Evolutionary conservation across 208 protist species (phyloP).

Genomic region (Porcisia deanei): DNA sequence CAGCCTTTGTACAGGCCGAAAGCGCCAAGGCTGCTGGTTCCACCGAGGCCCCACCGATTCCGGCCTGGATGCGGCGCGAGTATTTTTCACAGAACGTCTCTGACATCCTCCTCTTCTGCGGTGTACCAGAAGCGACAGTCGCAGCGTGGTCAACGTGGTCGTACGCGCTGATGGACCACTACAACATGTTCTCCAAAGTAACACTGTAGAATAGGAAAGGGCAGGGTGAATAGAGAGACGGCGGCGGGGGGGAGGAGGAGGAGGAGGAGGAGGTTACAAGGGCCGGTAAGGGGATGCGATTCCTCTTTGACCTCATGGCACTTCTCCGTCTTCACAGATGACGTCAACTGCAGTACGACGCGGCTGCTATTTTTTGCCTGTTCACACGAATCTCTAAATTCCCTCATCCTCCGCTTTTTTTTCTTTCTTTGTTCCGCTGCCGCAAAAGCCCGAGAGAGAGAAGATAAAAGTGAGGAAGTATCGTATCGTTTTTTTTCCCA

Average conservation of each 20-base stretch:
- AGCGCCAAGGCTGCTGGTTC: slow-evolving; percentile 34
- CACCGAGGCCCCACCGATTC: slow-evolving; percentile 53
- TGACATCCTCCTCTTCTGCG: slow-evolving; percentile 47
- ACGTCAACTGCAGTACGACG: too few species aligned
- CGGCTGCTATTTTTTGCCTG: background rate
- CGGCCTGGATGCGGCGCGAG: slow-evolving; percentile 89
- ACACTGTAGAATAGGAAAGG: slow-evolving; percentile 17
- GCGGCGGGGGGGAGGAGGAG: background rate
- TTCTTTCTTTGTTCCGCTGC: background rate
- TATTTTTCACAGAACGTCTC: slow-evolving; percentile 80
- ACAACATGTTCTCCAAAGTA: slow-evolving; percentile 83
- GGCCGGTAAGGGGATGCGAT: background rate
- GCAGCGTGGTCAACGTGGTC: slow-evolving; percentile 45
- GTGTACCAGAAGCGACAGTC: slow-evolving; percentile 52
- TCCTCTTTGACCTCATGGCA: background rate
- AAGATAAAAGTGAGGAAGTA: too few species aligned
- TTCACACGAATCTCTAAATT: background rate
- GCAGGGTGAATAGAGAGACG: background rate
- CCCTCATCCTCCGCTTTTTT: background rate
- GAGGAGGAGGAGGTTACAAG: background rate
- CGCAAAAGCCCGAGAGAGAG: background rate
- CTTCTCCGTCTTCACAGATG: background rate
- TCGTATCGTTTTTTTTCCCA: background rate
- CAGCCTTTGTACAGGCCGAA: slow-evolving; percentile 71
- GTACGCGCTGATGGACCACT: slow-evolving; percentile 76